A percentile compares a stretch with the other conserved stretches of the same genome.
Conservation (phyloP, 1,284 basidiomycete genomes). For the Sporisorium graminicola region DNA sequence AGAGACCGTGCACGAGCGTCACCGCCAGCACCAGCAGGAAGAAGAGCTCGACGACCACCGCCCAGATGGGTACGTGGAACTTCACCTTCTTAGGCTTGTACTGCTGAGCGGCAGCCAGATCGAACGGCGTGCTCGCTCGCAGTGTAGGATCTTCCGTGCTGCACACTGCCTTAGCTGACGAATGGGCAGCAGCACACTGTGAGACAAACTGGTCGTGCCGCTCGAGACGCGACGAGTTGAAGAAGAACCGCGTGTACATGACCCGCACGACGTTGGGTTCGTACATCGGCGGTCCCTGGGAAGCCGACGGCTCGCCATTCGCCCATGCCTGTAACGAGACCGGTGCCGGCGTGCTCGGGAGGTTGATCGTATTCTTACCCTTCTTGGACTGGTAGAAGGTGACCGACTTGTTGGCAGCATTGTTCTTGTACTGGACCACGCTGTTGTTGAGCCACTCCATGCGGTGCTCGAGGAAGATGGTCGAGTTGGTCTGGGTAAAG, state of each 20-base stretch:
- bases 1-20: slow-evolving; percentile 50
- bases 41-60: slow-evolving; percentile 38
- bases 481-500: slow-evolving; percentile 37
- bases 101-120: slow-evolving; percentile 16
- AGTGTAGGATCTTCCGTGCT: slow-evolving; percentile 57
- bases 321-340: slow-evolving; percentile 52
- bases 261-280: slow-evolving; percentile 43
- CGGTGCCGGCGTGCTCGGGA: slow-evolving; percentile 54
- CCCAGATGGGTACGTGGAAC: slow-evolving; percentile 43
- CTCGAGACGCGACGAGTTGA: slow-evolving; percentile 57
- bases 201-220: slow-evolving; percentile 44
- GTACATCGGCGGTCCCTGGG: slow-evolving; percentile 50
- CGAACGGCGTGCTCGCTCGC: slow-evolving; percentile 50
- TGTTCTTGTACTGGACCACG: slow-evolving; percentile 52
- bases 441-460: slow-evolving; percentile 59
- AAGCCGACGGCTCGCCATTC: slow-evolving; percentile 49
- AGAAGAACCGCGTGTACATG: slow-evolving; percentile 63
- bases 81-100: slow-evolving; percentile 30
- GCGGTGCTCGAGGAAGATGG: slow-evolving; percentile 49
- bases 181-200: slow-evolving; percentile 38
- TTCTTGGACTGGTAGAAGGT: slow-evolving; percentile 34
- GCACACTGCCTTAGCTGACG: slow-evolving; percentile 40
- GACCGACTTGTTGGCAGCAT: slow-evolving; percentile 38
- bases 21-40: slow-evolving; percentile 42
- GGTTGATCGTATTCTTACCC: slow-evolving; percentile 37